Base-by-base conservation (phyloP, 1,284 basidiomycete genomes). In the Xerocomus nothofagi region DNA sequence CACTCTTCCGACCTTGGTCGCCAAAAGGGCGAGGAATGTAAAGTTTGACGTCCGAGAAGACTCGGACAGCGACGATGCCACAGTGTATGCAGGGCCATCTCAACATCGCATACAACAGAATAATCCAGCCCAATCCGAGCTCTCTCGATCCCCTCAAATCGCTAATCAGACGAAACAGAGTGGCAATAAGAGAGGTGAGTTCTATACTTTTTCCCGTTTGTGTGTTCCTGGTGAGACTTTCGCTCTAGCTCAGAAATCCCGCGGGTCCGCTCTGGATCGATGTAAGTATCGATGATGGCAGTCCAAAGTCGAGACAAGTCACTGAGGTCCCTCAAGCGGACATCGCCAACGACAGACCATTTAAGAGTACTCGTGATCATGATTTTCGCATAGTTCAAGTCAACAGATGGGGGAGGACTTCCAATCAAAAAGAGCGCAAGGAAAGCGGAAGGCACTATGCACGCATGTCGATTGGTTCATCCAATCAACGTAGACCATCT, bases 381-480 rank as follows among this genome's bases (percentile, higher is more conserved):
- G 14, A 33, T 26, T 42, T 49, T 37, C 47, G 50, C 14, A 30
- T 18, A 18, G 11, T 26, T 21, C 18, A 48, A 37, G 23, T 27
- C 42, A 45, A 11, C 33, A 37, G 24, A 18, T 63, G 60, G 60
- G 21, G 45, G 2, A 14, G 7, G 6, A 49, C 47, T 26, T 26
- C 9, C n/a, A 14, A 39, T 36, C 46, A 23, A 34, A 64, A 47
- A 37, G 34, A 20, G 17, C 39, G 11, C 30, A 20, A 26, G 7
- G 41, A 34, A 18, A 10, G 21, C 20, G 42, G 43, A 31, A 51
- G 40, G 39, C 51, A 30, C 24, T 50, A 55, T n/a, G 49, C 50
- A 9, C 60, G 64, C 39, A 65, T 65, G 60, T 58, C 61, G 15
- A 59, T 58, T 3, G 55, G 57, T 27, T 49, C 57, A 11, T 40